A percentile compares a stretch with the other conserved stretches of the same genome.
Conservation (phyloP, 441 rosid genomes). For the Brassica balearica region DNA sequence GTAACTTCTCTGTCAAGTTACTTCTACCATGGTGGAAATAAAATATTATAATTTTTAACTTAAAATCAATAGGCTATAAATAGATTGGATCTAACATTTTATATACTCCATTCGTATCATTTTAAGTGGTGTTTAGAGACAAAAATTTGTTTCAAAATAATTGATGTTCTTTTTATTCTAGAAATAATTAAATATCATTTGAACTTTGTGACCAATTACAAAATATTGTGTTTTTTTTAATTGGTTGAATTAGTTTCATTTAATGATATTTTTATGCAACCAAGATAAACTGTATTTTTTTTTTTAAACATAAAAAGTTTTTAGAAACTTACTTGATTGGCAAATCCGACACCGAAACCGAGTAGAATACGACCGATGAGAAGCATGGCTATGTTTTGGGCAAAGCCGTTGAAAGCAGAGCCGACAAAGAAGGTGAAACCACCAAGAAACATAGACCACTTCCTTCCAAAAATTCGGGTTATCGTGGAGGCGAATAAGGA, state of each 20-base stretch:
- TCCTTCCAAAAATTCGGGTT: constrained; percentile 49
- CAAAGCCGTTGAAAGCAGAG: constrained; percentile 50
- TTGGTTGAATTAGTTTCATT: too few species aligned
- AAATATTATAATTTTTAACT: not conserved
- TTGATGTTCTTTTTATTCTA: too few species aligned
- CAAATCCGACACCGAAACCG: constrained; percentile 55
- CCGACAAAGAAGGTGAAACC: constrained; percentile 51
- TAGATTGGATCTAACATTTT: not conserved
- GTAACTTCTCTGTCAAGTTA: constrained; percentile 22
- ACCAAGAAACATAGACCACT: constrained; percentile 50
- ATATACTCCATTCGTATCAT: too few species aligned
- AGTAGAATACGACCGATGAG: constrained; percentile 55
- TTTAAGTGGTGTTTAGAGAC: too few species aligned
- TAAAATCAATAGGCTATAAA: not conserved
- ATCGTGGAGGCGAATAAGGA: constrained; percentile 52
- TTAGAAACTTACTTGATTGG: constrained; percentile 47
- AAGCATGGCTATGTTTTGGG: constrained; percentile 49
- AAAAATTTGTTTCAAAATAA: too few species aligned
- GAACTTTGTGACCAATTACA: too few species aligned
- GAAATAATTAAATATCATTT: too few species aligned
- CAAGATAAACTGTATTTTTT: too few species aligned
- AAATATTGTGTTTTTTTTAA: too few species aligned
- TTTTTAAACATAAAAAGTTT: not conserved
- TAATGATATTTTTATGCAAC: too few species aligned
- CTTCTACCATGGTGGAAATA: constrained; percentile 22